Evolutionary conservation across 78 protist genomes (phyloP), one percentile per base, ranked within the genome.

Genomic region (Dictyostelium purpureum): DNA sequence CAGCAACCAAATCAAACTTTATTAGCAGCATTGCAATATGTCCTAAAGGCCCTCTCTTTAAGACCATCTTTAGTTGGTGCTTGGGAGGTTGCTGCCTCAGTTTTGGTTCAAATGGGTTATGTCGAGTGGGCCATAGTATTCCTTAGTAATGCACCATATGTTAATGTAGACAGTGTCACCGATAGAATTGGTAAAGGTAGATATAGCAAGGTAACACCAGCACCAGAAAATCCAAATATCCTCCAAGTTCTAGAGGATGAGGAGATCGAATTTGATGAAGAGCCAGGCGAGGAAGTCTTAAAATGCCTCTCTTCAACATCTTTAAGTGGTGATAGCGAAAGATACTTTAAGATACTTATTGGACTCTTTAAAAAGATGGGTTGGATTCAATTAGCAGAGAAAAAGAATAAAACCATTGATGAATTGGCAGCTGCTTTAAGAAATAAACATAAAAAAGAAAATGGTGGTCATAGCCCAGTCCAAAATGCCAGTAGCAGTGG

Each of bases 221-320:
- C 80, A 14, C 92, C 66, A 70, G 65, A 42, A 24, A 66, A 73
- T 59, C 92, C 92, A 70, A 85, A 85, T 14, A 85, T 85, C 33
- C 1, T 40, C n/a, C 71, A 43, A 42, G 66, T 85, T 12, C 14
- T 85, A 6, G 92, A 85, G 19, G 92, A 85, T 73, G 92, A 85
- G 6, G 92, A 85, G 11, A 33, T 85, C 2, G 92, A 85, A 38
- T 85, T 85, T 61, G 92, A 85, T 61, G 92, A 85, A 18, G 92
- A 85, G n/a, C 92, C 80, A 43, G 92, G 92, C 59, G 92, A 85
- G 1, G 92, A 85, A n/a, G 6, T 42, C 7, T 45, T 85, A 35
- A 85, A 85, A 66, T 47, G 77, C 31, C 37, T 85, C 10, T 71
- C 92, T 10, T 38, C 76, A 4, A 37, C 42, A 14, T n/a, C 71